Base-by-base conservation (phyloP, 1,284 basidiomycete species). In the Sanguinoderma infundibulare region DNA sequence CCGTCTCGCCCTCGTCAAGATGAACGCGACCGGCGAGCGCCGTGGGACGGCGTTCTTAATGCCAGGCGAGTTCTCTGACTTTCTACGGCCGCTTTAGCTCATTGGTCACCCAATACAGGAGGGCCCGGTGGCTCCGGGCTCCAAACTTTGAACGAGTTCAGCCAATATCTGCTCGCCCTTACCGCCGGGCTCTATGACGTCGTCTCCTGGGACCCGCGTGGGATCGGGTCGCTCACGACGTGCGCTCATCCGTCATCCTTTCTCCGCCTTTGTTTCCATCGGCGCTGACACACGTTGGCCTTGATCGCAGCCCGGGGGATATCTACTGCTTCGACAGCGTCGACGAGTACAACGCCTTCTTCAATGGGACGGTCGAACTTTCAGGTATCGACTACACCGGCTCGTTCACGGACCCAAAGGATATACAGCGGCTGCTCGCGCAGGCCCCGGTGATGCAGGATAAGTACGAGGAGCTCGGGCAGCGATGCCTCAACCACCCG, bases 151-250 rank as follows among this genome's bases (percentile, higher is more conserved):
- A 30, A 32, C 3, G 20, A 12, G 20, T n/a, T 17, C 17, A 26
- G 50, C 22, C 26, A 28, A 5, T 22, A 49, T 12, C 40, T 59
- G 26, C 57, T 53, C 15, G 30, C 46, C 24, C 32, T 44, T n/a
- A 60, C 53, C 22, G 62, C 57, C 26, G 53, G 55, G 1, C 24
- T 32, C 20, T 62, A 58, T 47, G 62, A 61, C 51, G 50, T 62
- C 47, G 62, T 60, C 42, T 57, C 57, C 39, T 64, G 62, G 60
- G 66, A 60, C 36, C 56, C 60, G 22, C 65, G 60, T 26, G 64
- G 65, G 1, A 59, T 63, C 12, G 64, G 64, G 10, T 14, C 54
- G 5, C 46, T 55, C 38, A 56, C 60, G 3, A 32, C 35, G 60
- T 61, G 8, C 17, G 54, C 35, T n/a, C 52, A 10, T 10, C 24